phyloP scores from a whole-genome alignment of 2,329 filamentous ascomycete genomes.

The Fusarium protoensiforme region DNA sequence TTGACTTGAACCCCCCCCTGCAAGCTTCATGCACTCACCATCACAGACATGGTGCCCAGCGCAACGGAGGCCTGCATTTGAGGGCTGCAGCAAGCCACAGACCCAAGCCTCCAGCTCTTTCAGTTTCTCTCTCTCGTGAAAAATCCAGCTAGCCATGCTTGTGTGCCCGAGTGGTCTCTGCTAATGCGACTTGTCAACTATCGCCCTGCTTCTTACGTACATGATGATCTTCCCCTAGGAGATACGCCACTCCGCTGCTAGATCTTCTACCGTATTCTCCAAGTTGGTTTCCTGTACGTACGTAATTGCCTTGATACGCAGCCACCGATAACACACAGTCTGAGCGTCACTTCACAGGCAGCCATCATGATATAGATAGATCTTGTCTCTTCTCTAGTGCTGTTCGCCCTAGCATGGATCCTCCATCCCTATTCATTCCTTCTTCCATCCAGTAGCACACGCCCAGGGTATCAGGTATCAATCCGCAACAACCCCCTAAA shows the following conservation, averaged over 20 bases:
- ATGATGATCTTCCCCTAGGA: not conserved
- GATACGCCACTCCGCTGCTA: conserved; percentile 1
- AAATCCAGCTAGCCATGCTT: conserved; percentile 8
- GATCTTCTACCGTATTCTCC: not conserved
- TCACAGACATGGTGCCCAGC: conserved; percentile 31
- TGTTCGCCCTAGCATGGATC: conserved; percentile 14
- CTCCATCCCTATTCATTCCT: not conserved
- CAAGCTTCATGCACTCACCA: conserved; percentile 29
- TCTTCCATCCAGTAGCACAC: conserved; percentile 3
- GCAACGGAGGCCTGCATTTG: conserved; percentile 24
- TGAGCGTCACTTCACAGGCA: not conserved
- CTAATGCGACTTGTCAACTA: conserved; percentile 14
- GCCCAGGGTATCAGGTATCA: conserved; percentile 32
- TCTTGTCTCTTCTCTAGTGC: conserved; percentile 12
- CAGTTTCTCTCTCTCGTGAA: not conserved
- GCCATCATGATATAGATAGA: not conserved
- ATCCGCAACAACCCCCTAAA: conserved; percentile 7
- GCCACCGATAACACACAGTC: not conserved
- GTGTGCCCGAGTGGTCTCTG: not conserved
- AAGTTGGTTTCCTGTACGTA: not conserved
- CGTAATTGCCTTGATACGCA: not conserved
- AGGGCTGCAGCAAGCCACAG: not conserved
- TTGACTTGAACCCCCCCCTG: conserved; percentile 18
- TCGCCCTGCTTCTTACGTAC: conserved; percentile 10
- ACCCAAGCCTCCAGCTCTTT: not conserved